phyloP scores from a whole-genome alignment of 441 rosid genomes.

The Hura crepitans region DNA sequence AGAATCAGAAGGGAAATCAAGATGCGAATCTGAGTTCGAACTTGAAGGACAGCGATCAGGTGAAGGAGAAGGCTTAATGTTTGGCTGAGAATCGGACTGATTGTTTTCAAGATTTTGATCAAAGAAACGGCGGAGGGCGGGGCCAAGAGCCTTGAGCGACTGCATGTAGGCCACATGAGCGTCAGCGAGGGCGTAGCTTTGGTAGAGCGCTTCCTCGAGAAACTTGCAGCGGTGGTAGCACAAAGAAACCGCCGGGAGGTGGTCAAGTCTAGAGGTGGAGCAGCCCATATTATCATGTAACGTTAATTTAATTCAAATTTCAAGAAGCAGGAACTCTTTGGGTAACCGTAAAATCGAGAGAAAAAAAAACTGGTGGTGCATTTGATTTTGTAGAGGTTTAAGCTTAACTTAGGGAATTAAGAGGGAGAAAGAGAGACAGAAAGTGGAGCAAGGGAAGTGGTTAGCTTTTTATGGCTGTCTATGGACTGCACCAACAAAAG shows the following conservation, averaged over 20 bases:
- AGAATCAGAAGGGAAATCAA: slow-evolving; percentile 52
- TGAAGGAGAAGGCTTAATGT: slow-evolving; percentile 25
- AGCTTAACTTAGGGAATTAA: slow-evolving; percentile 15
- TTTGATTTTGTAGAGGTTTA: slow-evolving; percentile 7
- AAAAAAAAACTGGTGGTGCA: neutral
- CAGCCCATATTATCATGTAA: slow-evolving; percentile 58
- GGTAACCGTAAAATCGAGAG: neutral
- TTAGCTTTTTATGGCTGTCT: neutral
- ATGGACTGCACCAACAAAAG: neutral
- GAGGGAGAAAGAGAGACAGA: slow-evolving; percentile 6
- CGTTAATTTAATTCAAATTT: neutral
- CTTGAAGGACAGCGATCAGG: slow-evolving; percentile 33
- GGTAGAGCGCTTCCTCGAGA: slow-evolving; percentile 63
- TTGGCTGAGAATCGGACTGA: neutral
- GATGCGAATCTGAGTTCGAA: slow-evolving; percentile 50
- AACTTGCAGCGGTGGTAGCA: slow-evolving; percentile 69
- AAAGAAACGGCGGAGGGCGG: slow-evolving; percentile 48
- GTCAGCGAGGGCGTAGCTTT: slow-evolving; percentile 60
- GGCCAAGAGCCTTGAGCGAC: slow-evolving; percentile 57
- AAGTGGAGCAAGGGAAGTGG: neutral
- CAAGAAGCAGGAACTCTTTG: too few species aligned
- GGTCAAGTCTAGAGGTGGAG: slow-evolving; percentile 71
- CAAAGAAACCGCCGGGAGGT: slow-evolving; percentile 74
- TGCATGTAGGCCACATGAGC: slow-evolving; percentile 59
- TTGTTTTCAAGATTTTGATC: slow-evolving; percentile 24